Evolutionary conservation across 495 filamentous ascomycete genomes (phyloP), one percentile per base, ranked within the genome.

Genomic region (Talaromyces trachyspermus): DNA sequence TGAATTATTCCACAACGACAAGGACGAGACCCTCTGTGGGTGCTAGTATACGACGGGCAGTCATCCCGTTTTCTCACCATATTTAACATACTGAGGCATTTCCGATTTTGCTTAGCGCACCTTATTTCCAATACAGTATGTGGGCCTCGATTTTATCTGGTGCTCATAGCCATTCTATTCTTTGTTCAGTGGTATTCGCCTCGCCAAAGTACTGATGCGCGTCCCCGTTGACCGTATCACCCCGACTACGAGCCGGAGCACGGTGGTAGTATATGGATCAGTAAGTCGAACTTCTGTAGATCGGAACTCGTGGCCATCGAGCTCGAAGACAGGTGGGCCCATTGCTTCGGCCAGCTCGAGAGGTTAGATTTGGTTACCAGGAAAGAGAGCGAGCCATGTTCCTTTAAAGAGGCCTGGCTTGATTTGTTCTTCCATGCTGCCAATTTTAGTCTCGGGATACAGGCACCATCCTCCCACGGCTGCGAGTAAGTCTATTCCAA

Each of bases 211-310:
- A 62, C 49, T 62, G 55, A 43, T 69, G 63, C 0, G 56, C 57
- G 3, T 63, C 51, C n/a, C 64, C 64, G 35, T 70, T 67, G 3
- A 70, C 60, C 5, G 58, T 57, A 50, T 69, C 62, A 3, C 60
- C 60, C 52, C 49, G 0, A 64, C 55, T 2, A 50, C 60, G 26
- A 69, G 52, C 15, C 53, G 53, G 2, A 65, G 53, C 3, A 64
- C 50, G 0, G 62, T 62, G 0, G 60, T 51, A 19, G 56, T 52
- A 17, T 61, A 49, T 11, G 60, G 64, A 42, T 69, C 63, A 1
- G 54, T 51, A 19, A 63, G 57, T 2, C 61, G 60, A 2, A 58
- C 59, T 11, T 62, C 52, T 10, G 66, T 39, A 15, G 54, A 56
- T 18, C 57, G 51, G 26, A 59, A 43, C 0, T 6, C 33, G 17